Percentiles rank a stretch among this genome's conserved stretches.
Conservation (phyloP, 768 basidiomycete genomes). For the Rhizopogon sp. region DNA sequence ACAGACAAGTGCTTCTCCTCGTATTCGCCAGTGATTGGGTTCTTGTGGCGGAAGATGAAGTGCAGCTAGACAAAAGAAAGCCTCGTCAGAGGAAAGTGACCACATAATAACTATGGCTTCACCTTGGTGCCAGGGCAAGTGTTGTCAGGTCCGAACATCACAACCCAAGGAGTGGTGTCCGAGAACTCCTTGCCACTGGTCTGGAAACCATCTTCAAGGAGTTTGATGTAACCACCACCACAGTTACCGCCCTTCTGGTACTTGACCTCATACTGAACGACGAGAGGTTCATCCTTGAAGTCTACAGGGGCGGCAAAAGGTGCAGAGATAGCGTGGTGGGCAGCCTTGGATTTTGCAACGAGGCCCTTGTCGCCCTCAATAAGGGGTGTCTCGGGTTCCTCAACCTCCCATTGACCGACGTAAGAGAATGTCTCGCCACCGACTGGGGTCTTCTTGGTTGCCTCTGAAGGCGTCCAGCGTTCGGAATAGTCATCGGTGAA, state of each 20-base stretch:
- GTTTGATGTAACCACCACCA: slow-evolving; percentile 98
- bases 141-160: slow-evolving; percentile 98
- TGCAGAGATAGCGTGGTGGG: slow-evolving; percentile 97
- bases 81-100: slow-evolving; percentile 1
- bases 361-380: slow-evolving; percentile 86
- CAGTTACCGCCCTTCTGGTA: slow-evolving; percentile 99
- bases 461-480: slow-evolving; percentile 95
- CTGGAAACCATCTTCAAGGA: slow-evolving; percentile 92
- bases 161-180: slow-evolving; percentile 89
- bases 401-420: slow-evolving; percentile 96
- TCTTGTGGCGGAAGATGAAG: slow-evolving; percentile 99
- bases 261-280: slow-evolving; percentile 98
- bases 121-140: slow-evolving; percentile 92
- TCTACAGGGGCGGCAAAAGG: slow-evolving; percentile 75
- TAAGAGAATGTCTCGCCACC: slow-evolving; percentile 96
- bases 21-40: slow-evolving; percentile 84
- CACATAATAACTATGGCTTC: slow-evolving; percentile 2
- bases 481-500: slow-evolving; percentile 88
- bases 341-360: slow-evolving; percentile 94
- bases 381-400: slow-evolving; percentile 74
- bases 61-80: slow-evolving; percentile 56
- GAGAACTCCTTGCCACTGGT: slow-evolving; percentile 89
- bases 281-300: slow-evolving; percentile 80
- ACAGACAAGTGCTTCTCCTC: slow-evolving; percentile 95
- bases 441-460: slow-evolving; percentile 96